Base-by-base conservation (phyloP, 2,329 filamentous ascomycete species). In the Dactylonectria estremocensis region DNA sequence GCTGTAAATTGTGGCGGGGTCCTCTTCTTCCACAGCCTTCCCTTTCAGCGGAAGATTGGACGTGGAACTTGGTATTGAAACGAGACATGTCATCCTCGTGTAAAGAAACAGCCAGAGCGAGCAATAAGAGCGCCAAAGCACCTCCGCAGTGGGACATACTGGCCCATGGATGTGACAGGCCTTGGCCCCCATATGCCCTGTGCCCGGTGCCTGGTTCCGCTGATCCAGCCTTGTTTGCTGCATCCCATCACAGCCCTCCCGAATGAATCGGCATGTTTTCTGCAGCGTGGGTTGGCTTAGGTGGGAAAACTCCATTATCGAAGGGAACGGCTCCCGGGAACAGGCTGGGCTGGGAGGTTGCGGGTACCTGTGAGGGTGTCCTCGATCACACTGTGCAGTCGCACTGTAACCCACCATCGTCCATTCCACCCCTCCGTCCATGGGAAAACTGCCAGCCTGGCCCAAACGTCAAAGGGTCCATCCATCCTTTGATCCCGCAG, bases 401-500 rank as follows among this genome's bases (percentile, higher is more conserved):
- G 43, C 53, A 57, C 61, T 48, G 60, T 63, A 56, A n/a, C 50
- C 52, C 60, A 56, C 52, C 31, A 40, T 20, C 57, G 3, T 13
- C 43, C 48, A 53, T 53, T 24, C 57, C 50, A 49, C n/a, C 60
- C n/a, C n/a, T 28, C 28, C 63, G 56, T 61, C 57, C 35, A 61
- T 46, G 63, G 57, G 63, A 57, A 66, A 61, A 43, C 18, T 40
- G 37, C 37, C 62, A 65, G 49, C 37, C 49, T 60, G 55, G 56
- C 18, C 40, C 43, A 50, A 50, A 22, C 33, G 54, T 37, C 61
- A 24, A 37, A 48, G 55, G 55, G 31, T 59, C 54, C 54, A 59
- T 54, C 46, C 58, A 28, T 40, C 61, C 28, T 20, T 48, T 10
- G 28, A 37, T 57, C 31, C 31, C 18, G 55, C n/a, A 40, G 10